Evolutionary conservation across 208 protist genomes (phyloP).

Genomic region (Leishmania braziliensis): DNA sequence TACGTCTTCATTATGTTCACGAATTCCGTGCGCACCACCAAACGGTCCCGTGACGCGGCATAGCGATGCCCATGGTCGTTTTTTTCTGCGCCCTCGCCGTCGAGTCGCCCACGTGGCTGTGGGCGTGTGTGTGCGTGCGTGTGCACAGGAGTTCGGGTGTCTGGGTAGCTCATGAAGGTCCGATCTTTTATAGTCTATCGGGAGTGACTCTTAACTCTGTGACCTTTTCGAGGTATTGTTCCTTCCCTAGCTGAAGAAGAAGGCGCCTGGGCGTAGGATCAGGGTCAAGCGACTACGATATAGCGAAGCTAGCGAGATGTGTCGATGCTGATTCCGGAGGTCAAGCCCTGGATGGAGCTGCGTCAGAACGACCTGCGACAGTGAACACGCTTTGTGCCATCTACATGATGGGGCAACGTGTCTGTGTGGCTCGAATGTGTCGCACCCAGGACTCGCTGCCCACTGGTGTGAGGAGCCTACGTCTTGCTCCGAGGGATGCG

Average conservation of each 20-base stretch:
- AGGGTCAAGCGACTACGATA: not conserved
- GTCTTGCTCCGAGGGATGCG: not conserved
- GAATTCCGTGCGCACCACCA: not conserved
- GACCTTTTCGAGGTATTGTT: not conserved
- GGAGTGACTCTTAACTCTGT: not conserved
- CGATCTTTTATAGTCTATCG: not conserved
- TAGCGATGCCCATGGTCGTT: not conserved
- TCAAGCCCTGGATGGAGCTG: not conserved
- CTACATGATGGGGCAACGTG: not conserved
- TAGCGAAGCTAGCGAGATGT: not conserved
- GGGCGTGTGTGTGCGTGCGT: not conserved
- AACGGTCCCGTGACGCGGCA: not conserved
- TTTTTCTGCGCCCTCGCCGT: not conserved
- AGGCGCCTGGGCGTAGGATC: too few relatives aligned
- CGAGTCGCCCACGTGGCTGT: not conserved
- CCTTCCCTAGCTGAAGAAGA: not conserved
- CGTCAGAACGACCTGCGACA: not conserved
- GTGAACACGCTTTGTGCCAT: not conserved
- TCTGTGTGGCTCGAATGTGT: not conserved
- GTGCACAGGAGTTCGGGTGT: not conserved
- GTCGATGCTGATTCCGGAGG: not conserved
- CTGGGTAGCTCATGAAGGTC: not conserved
- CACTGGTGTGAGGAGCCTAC: not conserved
- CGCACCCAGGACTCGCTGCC: not conserved
- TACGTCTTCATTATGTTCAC: conserved; percentile 3